Evolutionary conservation across 2,329 filamentous ascomycete genomes (phyloP).

Genomic region (Coniochaeta prunicola): DNA sequence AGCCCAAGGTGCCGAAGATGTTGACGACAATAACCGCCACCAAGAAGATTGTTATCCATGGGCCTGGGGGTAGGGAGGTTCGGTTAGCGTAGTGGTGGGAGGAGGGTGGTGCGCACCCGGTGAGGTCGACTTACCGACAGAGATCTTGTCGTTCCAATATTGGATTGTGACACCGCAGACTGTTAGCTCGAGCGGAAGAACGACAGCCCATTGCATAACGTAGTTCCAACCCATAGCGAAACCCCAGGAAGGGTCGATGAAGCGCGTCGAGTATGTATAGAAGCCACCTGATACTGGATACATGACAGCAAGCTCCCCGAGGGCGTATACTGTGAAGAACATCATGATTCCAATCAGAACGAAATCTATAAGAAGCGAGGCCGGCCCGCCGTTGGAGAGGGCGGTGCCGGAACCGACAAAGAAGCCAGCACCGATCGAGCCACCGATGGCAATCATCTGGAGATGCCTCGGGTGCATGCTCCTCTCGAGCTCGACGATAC

Average conservation of each 20-base stretch:
- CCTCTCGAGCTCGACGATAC: slow-evolving; percentile 20
- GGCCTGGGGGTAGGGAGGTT: slow-evolving; percentile 12
- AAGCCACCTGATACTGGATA: slow-evolving; percentile 57
- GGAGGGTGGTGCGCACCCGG: background rate
- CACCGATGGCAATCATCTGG: slow-evolving; percentile 57
- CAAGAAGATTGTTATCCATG: slow-evolving; percentile 49
- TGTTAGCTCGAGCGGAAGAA: slow-evolving; percentile 42
- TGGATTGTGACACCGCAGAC: slow-evolving; percentile 42
- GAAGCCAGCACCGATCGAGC: slow-evolving; percentile 56
- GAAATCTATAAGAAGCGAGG: slow-evolving; percentile 41
- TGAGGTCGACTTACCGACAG: slow-evolving; percentile 18
- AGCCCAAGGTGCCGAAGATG: slow-evolving; percentile 47
- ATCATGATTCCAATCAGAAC: slow-evolving; percentile 52
- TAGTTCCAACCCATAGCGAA: slow-evolving; percentile 47
- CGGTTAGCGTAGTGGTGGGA: slow-evolving; percentile 5
- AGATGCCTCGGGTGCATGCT: slow-evolving; percentile 49
- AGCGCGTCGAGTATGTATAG: slow-evolving; percentile 54
- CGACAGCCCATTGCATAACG: slow-evolving; percentile 42
- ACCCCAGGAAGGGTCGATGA: slow-evolving; percentile 55
- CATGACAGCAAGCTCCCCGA: slow-evolving; percentile 55
- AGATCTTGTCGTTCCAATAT: slow-evolving; percentile 42
- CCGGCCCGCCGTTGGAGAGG: slow-evolving; percentile 41
- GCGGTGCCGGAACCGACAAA: slow-evolving; percentile 53
- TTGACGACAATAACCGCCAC: slow-evolving; percentile 42
- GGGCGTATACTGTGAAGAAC: slow-evolving; percentile 53